Evolutionary conservation across 768 basidiomycete species (phyloP).

Genomic region (Tricholoma sp.): DNA sequence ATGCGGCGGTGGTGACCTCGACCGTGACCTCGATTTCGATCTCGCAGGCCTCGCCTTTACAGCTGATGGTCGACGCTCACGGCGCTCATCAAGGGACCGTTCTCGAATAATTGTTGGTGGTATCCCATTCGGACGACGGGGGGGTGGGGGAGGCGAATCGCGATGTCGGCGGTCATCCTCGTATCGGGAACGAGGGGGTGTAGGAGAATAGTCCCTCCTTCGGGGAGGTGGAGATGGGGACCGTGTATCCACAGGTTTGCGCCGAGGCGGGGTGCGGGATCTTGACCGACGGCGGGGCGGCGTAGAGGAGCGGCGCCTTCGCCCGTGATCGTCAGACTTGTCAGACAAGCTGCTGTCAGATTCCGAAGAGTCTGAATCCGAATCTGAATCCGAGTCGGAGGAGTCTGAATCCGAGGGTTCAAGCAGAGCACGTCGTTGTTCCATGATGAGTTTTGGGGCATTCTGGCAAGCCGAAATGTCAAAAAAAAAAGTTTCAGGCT

Average conservation of each 20-base stretch:
- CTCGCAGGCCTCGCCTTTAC: slow-evolving; percentile 2
- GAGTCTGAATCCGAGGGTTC: slow-evolving; percentile 42
- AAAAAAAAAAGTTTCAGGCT: background rate
- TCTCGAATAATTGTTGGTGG: slow-evolving; percentile 1
- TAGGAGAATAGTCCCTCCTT: slow-evolving; percentile 19
- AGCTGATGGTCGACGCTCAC: background rate
- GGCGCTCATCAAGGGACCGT: slow-evolving; percentile 7
- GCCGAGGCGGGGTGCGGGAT: slow-evolving; percentile 6
- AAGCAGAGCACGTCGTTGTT: slow-evolving; percentile 84
- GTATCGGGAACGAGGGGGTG: slow-evolving; percentile 19
- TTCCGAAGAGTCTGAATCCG: slow-evolving; percentile 30
- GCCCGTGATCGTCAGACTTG: slow-evolving; percentile 17
- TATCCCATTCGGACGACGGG: slow-evolving; percentile 9
- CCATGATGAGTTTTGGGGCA: slow-evolving; percentile 89
- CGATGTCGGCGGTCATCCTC: slow-evolving; percentile 1
- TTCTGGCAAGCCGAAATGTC: slow-evolving; percentile 49
- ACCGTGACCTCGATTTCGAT: slow-evolving; percentile 17
- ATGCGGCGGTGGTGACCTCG: slow-evolving; percentile 22
- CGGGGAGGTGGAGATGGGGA: slow-evolving; percentile 12
- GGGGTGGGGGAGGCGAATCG: slow-evolving; percentile 11
- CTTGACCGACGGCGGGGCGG: slow-evolving; percentile 21
- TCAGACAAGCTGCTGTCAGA: slow-evolving; percentile 20
- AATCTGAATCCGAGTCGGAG: slow-evolving; percentile 35
- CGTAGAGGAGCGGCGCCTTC: slow-evolving; percentile 21
- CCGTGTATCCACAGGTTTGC: slow-evolving; percentile 13